Base-by-base conservation (phyloP, 2,329 filamentous ascomycete species). In the Cladorrhinum sp. region DNA sequence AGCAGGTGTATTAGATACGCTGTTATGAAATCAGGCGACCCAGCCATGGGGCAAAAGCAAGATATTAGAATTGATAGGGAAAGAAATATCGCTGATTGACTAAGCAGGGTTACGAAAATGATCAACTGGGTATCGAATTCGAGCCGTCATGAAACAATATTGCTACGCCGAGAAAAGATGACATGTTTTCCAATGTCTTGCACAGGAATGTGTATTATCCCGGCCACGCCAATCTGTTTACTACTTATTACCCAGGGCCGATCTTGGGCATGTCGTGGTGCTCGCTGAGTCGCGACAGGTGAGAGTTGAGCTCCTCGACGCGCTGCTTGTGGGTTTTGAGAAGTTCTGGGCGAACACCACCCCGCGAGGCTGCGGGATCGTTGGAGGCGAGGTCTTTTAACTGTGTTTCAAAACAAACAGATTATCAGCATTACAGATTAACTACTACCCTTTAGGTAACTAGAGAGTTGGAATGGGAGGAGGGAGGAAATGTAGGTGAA, bases 281-380 rank as follows among this genome's bases (percentile, higher is more conserved):
- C 77, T 99, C 95, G 76, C 91, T 96, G 71, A 99, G 77, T 66
- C 88, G 90, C 66, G 91, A 95, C 36, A 99, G 79, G 74, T 98
- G 97, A 65, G 90, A 91, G 74, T 99, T 99, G 68, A 98, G 79
- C 73, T 97, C 92, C 74, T 98, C 93, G 49, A 99, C 94, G 10
- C 92, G 87, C 79, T 99, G 91, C 74, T 98, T 98, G 76, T 99
- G 95, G 28, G 93, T 96, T 81, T 97, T 98, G 67, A 94, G 85
- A 16, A 96, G 88, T 73, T 97, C 93, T 14, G 89, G 86, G 53
- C 80, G 75, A 7, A 79, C 73, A 6, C 76, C 76, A 2, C 80
- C 79, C 2, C 79, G 77, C 71, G 90, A 87, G 50, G 96, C 42
- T 18, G 42, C 42, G 12, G 42, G 42, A 16, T 46, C 42, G 42